phyloP scores from a whole-genome alignment of 805 yeast genomes.

The Starmerella etchellsii region DNA sequence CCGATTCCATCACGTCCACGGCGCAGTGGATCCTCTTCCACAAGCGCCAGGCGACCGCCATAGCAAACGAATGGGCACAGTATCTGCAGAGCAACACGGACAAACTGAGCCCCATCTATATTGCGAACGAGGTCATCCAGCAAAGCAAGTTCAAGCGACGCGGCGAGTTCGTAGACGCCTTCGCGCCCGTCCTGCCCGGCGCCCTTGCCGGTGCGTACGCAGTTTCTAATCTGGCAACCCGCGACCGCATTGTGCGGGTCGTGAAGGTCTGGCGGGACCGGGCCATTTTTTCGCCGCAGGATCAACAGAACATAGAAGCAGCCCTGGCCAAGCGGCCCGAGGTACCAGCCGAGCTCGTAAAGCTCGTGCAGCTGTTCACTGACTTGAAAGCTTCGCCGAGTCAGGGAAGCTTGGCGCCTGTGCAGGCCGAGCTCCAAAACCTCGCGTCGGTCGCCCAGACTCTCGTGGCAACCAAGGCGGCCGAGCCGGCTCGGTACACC shows the following conservation, averaged over 20 bases:
- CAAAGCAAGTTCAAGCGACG: slow-evolving; percentile 54
- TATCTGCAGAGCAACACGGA: slow-evolving; percentile 28
- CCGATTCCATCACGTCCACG: slow-evolving; percentile 59
- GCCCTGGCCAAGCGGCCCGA: slow-evolving; percentile 1
- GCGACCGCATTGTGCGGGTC: slow-evolving; percentile 44
- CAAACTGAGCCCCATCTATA: slow-evolving; percentile 47
- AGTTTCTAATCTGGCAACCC: slow-evolving; percentile 32
- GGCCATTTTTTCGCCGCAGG: slow-evolving; percentile 34
- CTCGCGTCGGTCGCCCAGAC: not conserved
- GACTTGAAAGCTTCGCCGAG: not conserved
- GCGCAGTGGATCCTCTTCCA: slow-evolving; percentile 63
- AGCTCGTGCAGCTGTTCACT: not conserved
- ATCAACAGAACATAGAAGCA: slow-evolving; percentile 25
- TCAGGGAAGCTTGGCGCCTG: not conserved
- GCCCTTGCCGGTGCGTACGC: slow-evolving; percentile 30
- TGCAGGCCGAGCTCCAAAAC: not conserved
- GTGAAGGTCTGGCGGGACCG: slow-evolving; percentile 56
- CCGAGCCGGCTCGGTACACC: not conserved
- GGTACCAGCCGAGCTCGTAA: not conserved
- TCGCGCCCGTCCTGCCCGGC: slow-evolving; percentile 34
- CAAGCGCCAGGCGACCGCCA: slow-evolving; percentile 41
- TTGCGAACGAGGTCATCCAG: slow-evolving; percentile 74
- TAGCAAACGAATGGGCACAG: slow-evolving; percentile 43
- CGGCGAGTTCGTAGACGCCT: slow-evolving; percentile 45
- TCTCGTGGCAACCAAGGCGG: slow-evolving; percentile 1